Percentiles rank a stretch among this genome's conserved stretches.
These are phyloP conservation scores for Aspergillus biplanus DNA, from an alignment of 495 filamentous ascomycete genomes.

Conservation along the genomic window DNA sequence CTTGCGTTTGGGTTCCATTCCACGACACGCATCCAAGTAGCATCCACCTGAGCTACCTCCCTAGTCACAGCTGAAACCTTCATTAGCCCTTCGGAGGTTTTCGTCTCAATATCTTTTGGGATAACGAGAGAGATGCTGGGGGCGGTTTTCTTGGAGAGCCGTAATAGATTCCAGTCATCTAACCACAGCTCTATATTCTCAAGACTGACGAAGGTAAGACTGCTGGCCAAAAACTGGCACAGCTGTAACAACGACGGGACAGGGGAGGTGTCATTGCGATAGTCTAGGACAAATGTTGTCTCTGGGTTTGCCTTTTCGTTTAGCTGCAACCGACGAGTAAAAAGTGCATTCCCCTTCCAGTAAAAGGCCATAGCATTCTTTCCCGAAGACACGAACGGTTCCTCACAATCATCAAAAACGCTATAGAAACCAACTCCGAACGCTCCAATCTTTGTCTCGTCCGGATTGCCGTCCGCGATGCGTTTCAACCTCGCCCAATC, in stretches of 20 bases:
- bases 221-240: constrained; percentile 89
- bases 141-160: constrained; percentile 79
- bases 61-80: constrained; percentile 71
- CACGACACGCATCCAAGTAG: constrained; percentile 84
- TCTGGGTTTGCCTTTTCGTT: constrained; percentile 64
- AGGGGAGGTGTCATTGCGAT: constrained; percentile 82
- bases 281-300: constrained; percentile 91
- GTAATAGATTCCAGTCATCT: constrained; percentile 80
- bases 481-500: constrained; percentile 95
- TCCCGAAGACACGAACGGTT: constrained; percentile 93
- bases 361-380: constrained; percentile 96
- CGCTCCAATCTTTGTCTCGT: constrained; percentile 97
- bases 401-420: constrained; percentile 97
- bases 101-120: constrained; percentile 77
- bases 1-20: constrained; percentile 72
- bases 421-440: constrained; percentile 99
- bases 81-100: constrained; percentile 84
- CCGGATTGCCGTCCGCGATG: constrained; percentile 97
- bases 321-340: constrained; percentile 78
- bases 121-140: constrained; percentile 72
- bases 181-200: constrained; percentile 87
- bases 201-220: constrained; percentile 92
- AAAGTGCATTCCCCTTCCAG: constrained; percentile 95
- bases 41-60: constrained; percentile 87
- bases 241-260: constrained; percentile 83